Conservation (phyloP, 352 stramenopile species). For the Phytopythium mirpurense region DNA sequence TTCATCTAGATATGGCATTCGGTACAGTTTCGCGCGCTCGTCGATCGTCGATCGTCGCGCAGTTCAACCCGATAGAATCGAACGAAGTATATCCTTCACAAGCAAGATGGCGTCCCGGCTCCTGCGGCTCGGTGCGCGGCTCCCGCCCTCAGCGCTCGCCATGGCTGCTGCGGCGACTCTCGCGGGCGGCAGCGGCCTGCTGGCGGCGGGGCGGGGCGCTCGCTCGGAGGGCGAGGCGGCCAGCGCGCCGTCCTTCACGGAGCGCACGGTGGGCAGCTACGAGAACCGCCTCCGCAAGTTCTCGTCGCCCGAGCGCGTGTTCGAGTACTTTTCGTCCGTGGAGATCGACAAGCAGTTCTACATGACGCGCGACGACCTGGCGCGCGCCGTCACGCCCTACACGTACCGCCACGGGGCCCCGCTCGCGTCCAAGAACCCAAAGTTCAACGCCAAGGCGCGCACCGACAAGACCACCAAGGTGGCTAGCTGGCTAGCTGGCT, state of each 20-base stretch:
- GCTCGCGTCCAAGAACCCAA: constrained; percentile 73
- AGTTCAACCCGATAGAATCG: too few relatives aligned
- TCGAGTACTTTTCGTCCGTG: constrained; percentile 89
- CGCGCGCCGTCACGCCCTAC: constrained; percentile 79
- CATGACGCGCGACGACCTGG: constrained; percentile 82
- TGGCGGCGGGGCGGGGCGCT: constrained; percentile 5
- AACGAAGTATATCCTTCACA: too few relatives aligned
- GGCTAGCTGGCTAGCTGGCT: too few relatives aligned
- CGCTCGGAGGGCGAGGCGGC: constrained; percentile 15
- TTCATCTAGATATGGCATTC: too few relatives aligned
- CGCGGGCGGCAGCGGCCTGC: constrained; percentile 3
- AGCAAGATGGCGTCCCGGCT: constrained; percentile 31
- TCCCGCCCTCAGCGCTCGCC: constrained; percentile 3
- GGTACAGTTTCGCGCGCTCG: too few relatives aligned
- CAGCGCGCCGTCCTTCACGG: constrained; percentile 40
- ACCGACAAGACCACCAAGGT: constrained; percentile 37
- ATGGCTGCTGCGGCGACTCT: constrained; percentile 9
- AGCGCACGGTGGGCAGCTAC: constrained; percentile 83
- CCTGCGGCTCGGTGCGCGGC: constrained; percentile 17
- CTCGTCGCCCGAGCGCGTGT: constrained; percentile 81
- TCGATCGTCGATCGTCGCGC: too few relatives aligned
- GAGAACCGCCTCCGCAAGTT: constrained; percentile 87
- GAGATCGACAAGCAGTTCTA: constrained; percentile 75
- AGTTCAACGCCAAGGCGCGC: constrained; percentile 72
- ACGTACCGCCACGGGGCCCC: constrained; percentile 70